These are phyloP conservation scores for Plasmodium gallinaceum DNA, from an alignment of 169 alveolate species.

Conservation along the genomic window DNA sequence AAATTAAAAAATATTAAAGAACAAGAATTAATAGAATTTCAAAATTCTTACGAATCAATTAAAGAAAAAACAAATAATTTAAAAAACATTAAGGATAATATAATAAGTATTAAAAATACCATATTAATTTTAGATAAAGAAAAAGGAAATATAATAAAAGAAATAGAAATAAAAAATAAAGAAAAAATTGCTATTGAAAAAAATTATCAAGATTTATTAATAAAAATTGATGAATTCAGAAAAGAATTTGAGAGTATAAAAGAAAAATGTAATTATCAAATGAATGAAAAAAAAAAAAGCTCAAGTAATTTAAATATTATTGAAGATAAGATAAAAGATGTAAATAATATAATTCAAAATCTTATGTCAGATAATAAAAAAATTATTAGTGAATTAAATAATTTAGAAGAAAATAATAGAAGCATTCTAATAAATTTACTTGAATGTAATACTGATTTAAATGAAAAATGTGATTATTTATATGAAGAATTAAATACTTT, in stretches of 20 bases:
- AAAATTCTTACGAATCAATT: not conserved
- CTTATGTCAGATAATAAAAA: conserved; percentile 33
- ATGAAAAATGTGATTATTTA: conserved; percentile 41
- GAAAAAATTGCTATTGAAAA: conserved; percentile 28
- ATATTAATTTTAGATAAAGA: conserved; percentile 22
- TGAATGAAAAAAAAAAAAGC: conserved; percentile 66
- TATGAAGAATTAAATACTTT: not conserved
- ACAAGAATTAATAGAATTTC: conserved; percentile 32
- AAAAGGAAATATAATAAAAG: conserved; percentile 28
- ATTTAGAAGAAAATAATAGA: conserved; percentile 19
- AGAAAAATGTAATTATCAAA: conserved; percentile 58
- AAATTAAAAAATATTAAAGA: conserved; percentile 59
- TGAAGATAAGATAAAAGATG: conserved; percentile 11
- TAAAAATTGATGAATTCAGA: conserved; percentile 37
- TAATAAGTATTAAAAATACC: conserved; percentile 22
- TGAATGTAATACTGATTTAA: conserved; percentile 13
- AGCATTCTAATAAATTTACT: conserved; percentile 11
- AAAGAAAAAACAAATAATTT: conserved; percentile 48
- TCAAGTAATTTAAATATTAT: conserved; percentile 36
- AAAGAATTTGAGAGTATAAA: conserved; percentile 48
- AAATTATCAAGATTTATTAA: conserved; percentile 26
- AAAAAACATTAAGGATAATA: conserved; percentile 23
- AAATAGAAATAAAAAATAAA: conserved; percentile 29
- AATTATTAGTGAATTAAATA: conserved; percentile 6
- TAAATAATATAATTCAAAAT: conserved; percentile 12